Evolutionary conservation across 2,329 filamentous ascomycete species (phyloP).

Genomic region (Diaporthe helianthi): DNA sequence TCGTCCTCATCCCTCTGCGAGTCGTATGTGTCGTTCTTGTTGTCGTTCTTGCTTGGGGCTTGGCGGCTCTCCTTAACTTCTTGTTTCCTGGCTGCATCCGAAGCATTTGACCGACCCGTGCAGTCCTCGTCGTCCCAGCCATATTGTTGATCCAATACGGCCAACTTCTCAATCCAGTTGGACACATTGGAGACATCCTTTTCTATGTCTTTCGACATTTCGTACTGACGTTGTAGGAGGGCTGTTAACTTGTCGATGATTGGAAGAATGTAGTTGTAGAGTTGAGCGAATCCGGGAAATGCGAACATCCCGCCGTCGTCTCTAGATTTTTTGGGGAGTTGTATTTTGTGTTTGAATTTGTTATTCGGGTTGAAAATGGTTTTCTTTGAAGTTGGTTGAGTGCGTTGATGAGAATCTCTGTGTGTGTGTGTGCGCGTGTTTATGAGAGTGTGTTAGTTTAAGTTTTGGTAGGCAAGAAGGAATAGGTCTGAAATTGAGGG

Average conservation of each 20-base stretch:
- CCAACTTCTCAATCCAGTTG: not conserved
- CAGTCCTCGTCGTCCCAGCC: not conserved
- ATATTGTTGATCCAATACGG: not conserved
- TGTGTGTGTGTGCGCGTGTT: not conserved
- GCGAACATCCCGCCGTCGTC: too few species aligned
- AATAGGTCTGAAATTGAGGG: too few species aligned
- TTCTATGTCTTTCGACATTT: not conserved
- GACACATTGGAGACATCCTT: not conserved
- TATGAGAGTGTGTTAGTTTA: too few species aligned
- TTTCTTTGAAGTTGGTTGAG: not conserved
- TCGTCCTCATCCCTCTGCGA: not conserved
- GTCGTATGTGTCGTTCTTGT: not conserved
- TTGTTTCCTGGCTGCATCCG: not conserved
- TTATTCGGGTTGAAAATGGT: not conserved
- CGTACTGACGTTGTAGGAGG: not conserved
- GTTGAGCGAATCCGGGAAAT: not conserved
- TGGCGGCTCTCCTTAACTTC: not conserved
- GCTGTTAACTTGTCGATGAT: rapidly evolving
- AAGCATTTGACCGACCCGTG: not conserved
- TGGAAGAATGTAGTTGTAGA: not conserved
- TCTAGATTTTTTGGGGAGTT: too few species aligned
- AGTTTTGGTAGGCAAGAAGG: too few species aligned
- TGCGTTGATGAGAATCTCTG: not conserved
- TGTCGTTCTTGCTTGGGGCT: not conserved
- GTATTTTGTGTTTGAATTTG: not conserved